Base-by-base conservation (phyloP, 2,329 filamentous ascomycete species). In the Rutstroemia sp. region DNA sequence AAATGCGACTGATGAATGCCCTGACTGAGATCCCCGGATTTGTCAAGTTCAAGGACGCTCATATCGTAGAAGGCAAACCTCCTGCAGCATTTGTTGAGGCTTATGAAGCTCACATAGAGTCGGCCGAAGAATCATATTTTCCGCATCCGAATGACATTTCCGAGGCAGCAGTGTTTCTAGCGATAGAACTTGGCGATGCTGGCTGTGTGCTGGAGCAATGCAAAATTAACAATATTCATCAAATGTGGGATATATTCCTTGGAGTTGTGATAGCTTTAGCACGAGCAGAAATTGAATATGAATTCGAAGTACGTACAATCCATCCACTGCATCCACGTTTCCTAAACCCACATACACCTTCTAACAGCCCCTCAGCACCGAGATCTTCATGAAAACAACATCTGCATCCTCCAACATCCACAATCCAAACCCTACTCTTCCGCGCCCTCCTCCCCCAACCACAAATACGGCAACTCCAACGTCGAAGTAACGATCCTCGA, bases 401-500 rank as follows among this genome's bases (percentile, higher is more conserved):
- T 86, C 16, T 86, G 83, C 60, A 75, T 86, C 9, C 46, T 40
- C n/a, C 51, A 40, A 42, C 16, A 19, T 2, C n/a, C 38, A 23
- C n/a, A 54, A 40, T 17, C 36, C 8, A 17, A 38, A 49, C 36
- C 30, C 34, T 36, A 38, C 14, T 14, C 48, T 17, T 19, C 12
- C 17, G 19, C 5, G 9, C 23, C 21, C 16, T 4, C 17, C 6
- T 48, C 49, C 0, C 27, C 30, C 23, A 36, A 49, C 42, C 69
- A 73, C 2, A 71, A 73, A 50, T 83, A 83, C 67, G 82, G 82
- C 27, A 78, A 75, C 61, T 85, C 82, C 0, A 82, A 81, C 1
- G 71, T 85, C 4, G 80, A 84, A 55, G 79, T 86, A 48, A 86
- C 83, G 0, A 81, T 86, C 42, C 72, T 86, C 5, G 83, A 86